A percentile compares a stretch with the other conserved stretches of the same genome.
Evolutionary conservation across 1,139 yeast genomes (phyloP).

Genomic region (Yamadazyma diddensiae): DNA sequence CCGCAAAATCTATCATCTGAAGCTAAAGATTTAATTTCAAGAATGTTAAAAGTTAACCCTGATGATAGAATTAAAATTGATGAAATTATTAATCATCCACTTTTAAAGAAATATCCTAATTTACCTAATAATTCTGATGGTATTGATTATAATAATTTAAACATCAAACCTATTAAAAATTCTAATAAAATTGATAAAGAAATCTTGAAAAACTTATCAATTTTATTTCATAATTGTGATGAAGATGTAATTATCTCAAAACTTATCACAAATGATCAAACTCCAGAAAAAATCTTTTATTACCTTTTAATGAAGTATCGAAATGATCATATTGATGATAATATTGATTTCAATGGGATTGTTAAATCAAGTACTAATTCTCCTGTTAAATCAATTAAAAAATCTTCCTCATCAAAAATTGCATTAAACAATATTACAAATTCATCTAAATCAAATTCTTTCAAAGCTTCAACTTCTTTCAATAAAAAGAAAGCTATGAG

Average conservation of each 20-base stretch:
- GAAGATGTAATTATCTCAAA: conserved; percentile 57
- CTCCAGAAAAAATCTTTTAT: conserved; percentile 85
- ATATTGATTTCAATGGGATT: conserved; percentile 15
- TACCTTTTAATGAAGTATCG: conserved; percentile 80
- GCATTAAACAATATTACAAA: conserved; percentile 33
- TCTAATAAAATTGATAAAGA: conserved; percentile 70
- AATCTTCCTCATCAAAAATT: conserved; percentile 10
- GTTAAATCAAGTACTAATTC: conserved; percentile 8
- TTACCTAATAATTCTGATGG: conserved; percentile 20
- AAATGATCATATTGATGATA: conserved; percentile 55
- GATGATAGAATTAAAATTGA: conserved; percentile 69
- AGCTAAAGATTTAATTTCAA: conserved; percentile 81
- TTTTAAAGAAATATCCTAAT: conserved; percentile 68
- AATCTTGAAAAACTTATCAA: conserved; percentile 79
- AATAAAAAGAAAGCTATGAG: conserved; percentile 33
- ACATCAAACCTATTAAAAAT: conserved; percentile 49
- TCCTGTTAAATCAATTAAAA: conserved; percentile 10
- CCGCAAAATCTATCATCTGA: conserved; percentile 76
- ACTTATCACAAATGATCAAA: conserved; percentile 55
- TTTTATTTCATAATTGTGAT: conserved; percentile 86
- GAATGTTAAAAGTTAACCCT: conserved; percentile 83
- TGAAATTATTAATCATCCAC: conserved; percentile 74
- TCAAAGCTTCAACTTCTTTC: conserved; percentile 41
- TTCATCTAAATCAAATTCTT: conserved; percentile 19
- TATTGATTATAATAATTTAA: conserved; percentile 25